Base-by-base conservation (phyloP, 2,329 filamentous ascomycete species). In the Aspergillus neoniger region DNA sequence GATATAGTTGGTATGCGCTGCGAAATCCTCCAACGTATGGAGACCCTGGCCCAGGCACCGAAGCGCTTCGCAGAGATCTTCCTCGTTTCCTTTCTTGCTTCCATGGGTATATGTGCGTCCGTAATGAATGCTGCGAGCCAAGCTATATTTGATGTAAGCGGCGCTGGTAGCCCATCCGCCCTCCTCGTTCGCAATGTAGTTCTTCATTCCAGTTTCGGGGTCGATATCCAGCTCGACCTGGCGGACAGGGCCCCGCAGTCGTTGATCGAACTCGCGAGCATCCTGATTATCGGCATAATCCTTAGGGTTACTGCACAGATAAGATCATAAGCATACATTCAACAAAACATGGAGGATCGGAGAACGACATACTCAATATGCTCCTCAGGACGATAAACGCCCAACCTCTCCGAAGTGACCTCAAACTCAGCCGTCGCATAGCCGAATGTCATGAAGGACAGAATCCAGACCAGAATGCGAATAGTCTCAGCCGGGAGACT, bases 151-250 rank as follows among this genome's bases (percentile, higher is more conserved):
- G 61, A 96, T 83, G 70, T 94, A 97, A 41, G 91, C 93, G 7
- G 91, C 82, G 64, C 92, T 96, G 19, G 95, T 99, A 1, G 93
- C 91, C 91, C 93, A 97, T 43, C 86, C 85, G 4, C 92, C 91
- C 14, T 79, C 81, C 74, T 98, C 94, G 70, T 97, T 98, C 62
- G 94, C 88, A 67, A 99, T 98, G 76, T 99, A 99, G 75, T 98
- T 98, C 78, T 98, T 99, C 94, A 99, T 96, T n/a, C 93, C 93
- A 1, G 91, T 95, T 5, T 84, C 80, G 36, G 80, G 79, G 70
- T 95, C 91, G 59, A 95, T 85, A 61, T 91, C 87, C 19, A 91
- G 85, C 71, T 95, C 91, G 43, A 85, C 76, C 4, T 85, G 83
- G 61, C 86, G 80, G 8, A 98, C 87, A 0, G 93, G 93, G 1